Evolutionary conservation across 495 filamentous ascomycete species (phyloP).

Genomic region (Margaritispora aquatica): DNA sequence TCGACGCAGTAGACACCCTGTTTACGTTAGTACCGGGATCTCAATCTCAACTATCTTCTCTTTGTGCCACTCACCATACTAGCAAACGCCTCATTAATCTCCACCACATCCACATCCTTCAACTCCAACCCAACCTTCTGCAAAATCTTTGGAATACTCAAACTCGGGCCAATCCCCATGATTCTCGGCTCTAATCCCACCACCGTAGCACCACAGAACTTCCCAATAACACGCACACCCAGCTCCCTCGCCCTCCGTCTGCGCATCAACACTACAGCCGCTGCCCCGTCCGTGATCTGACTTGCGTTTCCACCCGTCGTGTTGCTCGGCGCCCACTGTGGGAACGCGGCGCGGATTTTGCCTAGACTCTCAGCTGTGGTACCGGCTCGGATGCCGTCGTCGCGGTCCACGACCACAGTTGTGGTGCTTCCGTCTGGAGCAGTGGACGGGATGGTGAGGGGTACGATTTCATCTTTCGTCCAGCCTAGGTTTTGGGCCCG

Average conservation of each 20-base stretch:
- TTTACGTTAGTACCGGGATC: neutral
- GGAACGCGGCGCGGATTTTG: conserved; percentile 90
- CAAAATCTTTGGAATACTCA: conserved; percentile 92
- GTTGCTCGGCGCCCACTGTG: conserved; percentile 62
- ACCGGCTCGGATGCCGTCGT: conserved; percentile 84
- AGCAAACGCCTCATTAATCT: conserved; percentile 97
- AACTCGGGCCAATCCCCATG: conserved; percentile 93
- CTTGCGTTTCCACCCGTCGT: conserved; percentile 90
- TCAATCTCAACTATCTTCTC: neutral
- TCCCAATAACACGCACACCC: conserved; percentile 85
- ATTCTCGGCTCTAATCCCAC: conserved; percentile 84
- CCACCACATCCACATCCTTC: conserved; percentile 79
- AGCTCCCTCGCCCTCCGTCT: conserved; percentile 78
- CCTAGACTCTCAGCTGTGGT: conserved; percentile 74
- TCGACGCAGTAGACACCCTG: conserved; percentile 78
- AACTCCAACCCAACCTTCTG: conserved; percentile 66
- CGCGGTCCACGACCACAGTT: conserved; percentile 66
- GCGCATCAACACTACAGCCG: conserved; percentile 89
- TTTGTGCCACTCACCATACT: conserved; percentile 53
- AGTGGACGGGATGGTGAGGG: conserved; percentile 72
- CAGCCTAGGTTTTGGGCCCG: conserved; percentile 84
- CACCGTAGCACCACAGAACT: conserved; percentile 87
- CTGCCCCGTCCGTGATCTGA: conserved; percentile 92
- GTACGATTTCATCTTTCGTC: conserved; percentile 91
- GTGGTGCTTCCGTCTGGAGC: conserved; percentile 71